Conservation (phyloP, 495 filamentous ascomycete species). For the Penicillium paradoxum region DNA sequence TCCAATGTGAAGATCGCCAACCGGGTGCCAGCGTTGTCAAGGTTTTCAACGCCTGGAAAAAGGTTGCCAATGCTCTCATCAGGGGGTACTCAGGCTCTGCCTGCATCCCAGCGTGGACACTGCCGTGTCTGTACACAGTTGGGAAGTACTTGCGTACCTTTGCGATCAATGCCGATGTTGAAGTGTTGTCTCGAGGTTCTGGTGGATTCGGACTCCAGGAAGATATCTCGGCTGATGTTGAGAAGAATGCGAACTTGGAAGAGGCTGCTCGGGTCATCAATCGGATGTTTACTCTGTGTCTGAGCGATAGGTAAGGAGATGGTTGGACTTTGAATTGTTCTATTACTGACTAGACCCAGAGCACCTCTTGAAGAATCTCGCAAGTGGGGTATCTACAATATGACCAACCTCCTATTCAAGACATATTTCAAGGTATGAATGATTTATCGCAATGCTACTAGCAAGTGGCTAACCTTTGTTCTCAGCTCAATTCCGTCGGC, state of each 20-base stretch:
- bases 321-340: background rate
- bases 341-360: constrained; percentile 45
- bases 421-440: constrained; percentile 79
- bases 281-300: constrained; percentile 79
- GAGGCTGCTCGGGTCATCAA: constrained; percentile 86
- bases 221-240: constrained; percentile 64
- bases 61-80: constrained; percentile 63
- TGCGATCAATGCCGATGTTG: constrained; percentile 77
- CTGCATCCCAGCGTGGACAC: constrained; percentile 75
- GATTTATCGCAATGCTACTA: too few species aligned
- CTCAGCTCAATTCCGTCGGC: constrained; percentile 71
- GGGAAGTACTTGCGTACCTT: constrained; percentile 81
- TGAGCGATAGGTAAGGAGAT: constrained; percentile 72
- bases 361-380: constrained; percentile 81
- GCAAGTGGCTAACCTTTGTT: constrained; percentile 4
- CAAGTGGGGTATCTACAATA: constrained; percentile 96
- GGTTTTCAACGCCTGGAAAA: constrained; percentile 83
- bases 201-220: constrained; percentile 55
- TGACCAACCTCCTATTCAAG: constrained; percentile 90
- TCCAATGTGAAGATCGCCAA: constrained; percentile 46
- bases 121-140: constrained; percentile 79
- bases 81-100: constrained; percentile 61
- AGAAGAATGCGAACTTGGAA: constrained; percentile 76
- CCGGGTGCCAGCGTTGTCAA: constrained; percentile 58
- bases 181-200: constrained; percentile 40